Conservation (phyloP, 2,329 filamentous ascomycete species). For the Coniochaeta pulveracea region DNA sequence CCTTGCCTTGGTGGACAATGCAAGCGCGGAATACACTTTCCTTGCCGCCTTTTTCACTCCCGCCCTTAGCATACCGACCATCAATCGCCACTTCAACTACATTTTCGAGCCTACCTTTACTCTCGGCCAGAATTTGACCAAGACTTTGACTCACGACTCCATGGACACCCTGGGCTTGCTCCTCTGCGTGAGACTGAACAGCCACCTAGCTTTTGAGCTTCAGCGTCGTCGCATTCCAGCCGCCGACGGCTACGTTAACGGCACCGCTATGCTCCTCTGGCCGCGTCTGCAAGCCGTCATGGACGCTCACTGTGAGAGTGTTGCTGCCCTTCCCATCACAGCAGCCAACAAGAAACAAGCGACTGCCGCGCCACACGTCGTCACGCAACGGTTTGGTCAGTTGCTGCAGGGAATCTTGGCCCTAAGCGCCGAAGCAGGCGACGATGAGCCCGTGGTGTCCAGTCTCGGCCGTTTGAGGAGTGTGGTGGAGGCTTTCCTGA, state of each 20-base stretch:
- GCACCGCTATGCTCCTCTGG: constrained; percentile 92
- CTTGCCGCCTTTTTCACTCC: constrained; percentile 82
- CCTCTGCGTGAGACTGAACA: constrained; percentile 86
- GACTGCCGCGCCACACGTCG: constrained; percentile 75
- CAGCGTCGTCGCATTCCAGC: constrained; percentile 85
- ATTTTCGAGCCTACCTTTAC: constrained; percentile 85
- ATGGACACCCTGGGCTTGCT: constrained; percentile 80
- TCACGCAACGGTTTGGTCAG: constrained; percentile 93
- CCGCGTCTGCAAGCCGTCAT: constrained; percentile 90
- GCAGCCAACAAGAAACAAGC: constrained; percentile 41
- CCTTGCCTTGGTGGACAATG: constrained; percentile 84
- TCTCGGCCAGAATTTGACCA: constrained; percentile 70
- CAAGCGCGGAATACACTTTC: constrained; percentile 90
- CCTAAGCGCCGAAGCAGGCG: constrained; percentile 80
- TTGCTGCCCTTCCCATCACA: constrained; percentile 43
- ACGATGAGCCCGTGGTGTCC: constrained; percentile 83
- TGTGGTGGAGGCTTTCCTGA: constrained; percentile 77
- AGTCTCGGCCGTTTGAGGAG: constrained; percentile 66
- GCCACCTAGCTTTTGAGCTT: constrained; percentile 87
- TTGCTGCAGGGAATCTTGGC: constrained; percentile 75
- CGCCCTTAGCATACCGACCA: constrained; percentile 59
- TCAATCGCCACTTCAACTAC: constrained; percentile 74
- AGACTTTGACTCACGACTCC: constrained; percentile 61
- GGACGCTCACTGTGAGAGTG: constrained; percentile 82
- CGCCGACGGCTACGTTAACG: constrained; percentile 86